Percentiles rank a stretch among this genome's conserved stretches.
Evolutionary conservation across 495 filamentous ascomycete species (phyloP).

Genomic region (Penicillium bialowiezense): DNA sequence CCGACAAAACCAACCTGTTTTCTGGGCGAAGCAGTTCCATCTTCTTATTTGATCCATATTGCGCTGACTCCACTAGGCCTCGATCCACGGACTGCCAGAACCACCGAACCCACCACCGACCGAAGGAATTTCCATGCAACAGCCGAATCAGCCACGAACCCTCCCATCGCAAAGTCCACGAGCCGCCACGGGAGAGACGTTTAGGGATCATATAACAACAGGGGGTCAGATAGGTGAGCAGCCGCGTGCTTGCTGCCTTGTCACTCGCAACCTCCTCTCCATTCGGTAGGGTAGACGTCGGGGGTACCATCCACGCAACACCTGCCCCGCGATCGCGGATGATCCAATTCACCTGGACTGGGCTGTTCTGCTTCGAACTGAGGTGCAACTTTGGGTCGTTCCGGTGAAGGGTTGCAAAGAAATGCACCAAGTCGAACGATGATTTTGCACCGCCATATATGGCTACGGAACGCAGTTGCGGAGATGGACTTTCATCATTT

Average conservation of each 20-base stretch:
- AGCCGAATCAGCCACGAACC: constrained; percentile 52
- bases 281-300: constrained; percentile 34
- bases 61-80: constrained; percentile 9
- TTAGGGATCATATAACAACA: constrained; percentile 44
- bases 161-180: constrained; percentile 38
- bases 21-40: constrained; percentile 24
- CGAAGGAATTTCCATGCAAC: constrained; percentile 27
- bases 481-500: background rate
- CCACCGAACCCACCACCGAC: constrained; percentile 19
- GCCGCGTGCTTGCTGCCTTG: constrained; percentile 55
- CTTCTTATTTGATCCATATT: constrained; percentile 23
- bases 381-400: constrained; percentile 14
- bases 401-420: constrained; percentile 49
- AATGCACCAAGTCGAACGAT: constrained; percentile 67
- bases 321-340: constrained; percentile 60
- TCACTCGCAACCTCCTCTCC: constrained; percentile 53
- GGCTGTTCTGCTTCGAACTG: constrained; percentile 29
- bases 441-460: constrained; percentile 69
- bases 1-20: constrained; percentile 14
- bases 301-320: constrained; percentile 24
- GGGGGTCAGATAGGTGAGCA: constrained; percentile 51
- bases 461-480: constrained; percentile 35
- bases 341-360: constrained; percentile 63
- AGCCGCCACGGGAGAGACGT: constrained; percentile 23
- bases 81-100: constrained; percentile 26